Base-by-base conservation (phyloP, 192 early-diverging fungal species). In the Obelidium mucronatum region DNA sequence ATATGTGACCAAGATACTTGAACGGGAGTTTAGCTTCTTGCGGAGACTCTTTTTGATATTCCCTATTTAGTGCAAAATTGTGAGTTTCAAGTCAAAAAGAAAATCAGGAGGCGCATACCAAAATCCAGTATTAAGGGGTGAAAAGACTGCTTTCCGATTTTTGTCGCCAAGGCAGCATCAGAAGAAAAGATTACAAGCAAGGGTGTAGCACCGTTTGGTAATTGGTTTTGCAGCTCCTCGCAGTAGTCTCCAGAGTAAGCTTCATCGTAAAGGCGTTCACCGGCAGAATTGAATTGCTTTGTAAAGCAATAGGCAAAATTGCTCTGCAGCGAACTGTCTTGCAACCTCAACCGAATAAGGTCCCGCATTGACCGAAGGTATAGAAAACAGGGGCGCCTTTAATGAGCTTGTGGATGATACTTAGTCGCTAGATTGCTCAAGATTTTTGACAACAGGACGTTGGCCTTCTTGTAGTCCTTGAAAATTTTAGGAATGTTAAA, bases 111-210 rank as follows among this genome's bases (percentile, higher is more conserved):
- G n/a, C n/a, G n/a, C n/a, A n/a, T n/a, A 5, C 42, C 42, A 44
- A 44, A 44, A 17, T 5, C 17, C 42, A 44, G 5, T 44, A 44
- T 44, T 17, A 44, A 11, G 42, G 42, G 42, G 17, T 44, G 42
- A 44, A 44, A 44, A 5, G 56, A 59, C 24, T 59, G 56, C 56
- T 59, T 59, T 30, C 56, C 56, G 24, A 59, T 24, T 24, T 59
- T 59, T 13, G 56, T 59, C 31, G 56, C 56, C 8, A 59, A n/a
- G n/a, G 56, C 56, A 59, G 56, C 56, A 59, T 59, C 56, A 59
- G 56, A 59, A 13, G 8, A 4, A 30, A 59, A 59, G 5, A 13
- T 59, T 33, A 59, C 5, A 5, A 59, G 56, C 5, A 59, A 24
- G 4, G 31, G 56, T 30, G 56, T 59, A 5, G 8, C n/a, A 5